Evolutionary conservation across 208 protist genomes (phyloP).

Genomic region (Vickermania ingenoplastis): DNA sequence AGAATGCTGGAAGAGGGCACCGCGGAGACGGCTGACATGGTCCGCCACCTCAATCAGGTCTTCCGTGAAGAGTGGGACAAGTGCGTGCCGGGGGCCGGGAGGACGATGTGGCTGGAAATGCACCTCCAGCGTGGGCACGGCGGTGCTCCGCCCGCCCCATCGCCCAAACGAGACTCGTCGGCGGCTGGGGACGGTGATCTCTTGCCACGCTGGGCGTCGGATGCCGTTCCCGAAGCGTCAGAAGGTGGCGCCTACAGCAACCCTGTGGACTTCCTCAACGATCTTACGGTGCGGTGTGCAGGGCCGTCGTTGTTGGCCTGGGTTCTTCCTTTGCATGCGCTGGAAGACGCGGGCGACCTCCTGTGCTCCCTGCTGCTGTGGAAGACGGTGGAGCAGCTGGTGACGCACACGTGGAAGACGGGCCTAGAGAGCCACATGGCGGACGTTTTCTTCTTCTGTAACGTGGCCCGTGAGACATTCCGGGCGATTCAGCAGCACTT

Average conservation of each 20-base stretch:
- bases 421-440: slow-evolving; percentile 38
- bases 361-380: slow-evolving; percentile 63
- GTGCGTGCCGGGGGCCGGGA: neutral
- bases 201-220: neutral
- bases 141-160: neutral
- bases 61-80: neutral
- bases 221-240: slow-evolving; percentile 1
- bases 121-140: neutral
- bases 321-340: slow-evolving; percentile 15
- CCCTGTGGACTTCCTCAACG: slow-evolving; percentile 24
- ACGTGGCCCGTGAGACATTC: slow-evolving; percentile 33
- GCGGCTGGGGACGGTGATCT: neutral
- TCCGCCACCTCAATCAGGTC: neutral
- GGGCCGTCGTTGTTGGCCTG: slow-evolving; percentile 6
- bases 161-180: neutral
- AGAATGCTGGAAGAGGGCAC: neutral
- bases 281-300: slow-evolving; percentile 9
- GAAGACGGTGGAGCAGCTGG: slow-evolving; percentile 48
- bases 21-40: slow-evolving; percentile 6
- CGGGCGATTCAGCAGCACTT: slow-evolving; percentile 39
- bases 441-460: slow-evolving; percentile 71
- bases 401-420: slow-evolving; percentile 39
- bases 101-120: neutral
- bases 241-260: slow-evolving; percentile 5
- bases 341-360: slow-evolving; percentile 24